Evolutionary conservation across 352 stramenopile species (phyloP), one percentile per base, ranked within the genome.

Genomic region (Phytophthora chlamydospora): DNA sequence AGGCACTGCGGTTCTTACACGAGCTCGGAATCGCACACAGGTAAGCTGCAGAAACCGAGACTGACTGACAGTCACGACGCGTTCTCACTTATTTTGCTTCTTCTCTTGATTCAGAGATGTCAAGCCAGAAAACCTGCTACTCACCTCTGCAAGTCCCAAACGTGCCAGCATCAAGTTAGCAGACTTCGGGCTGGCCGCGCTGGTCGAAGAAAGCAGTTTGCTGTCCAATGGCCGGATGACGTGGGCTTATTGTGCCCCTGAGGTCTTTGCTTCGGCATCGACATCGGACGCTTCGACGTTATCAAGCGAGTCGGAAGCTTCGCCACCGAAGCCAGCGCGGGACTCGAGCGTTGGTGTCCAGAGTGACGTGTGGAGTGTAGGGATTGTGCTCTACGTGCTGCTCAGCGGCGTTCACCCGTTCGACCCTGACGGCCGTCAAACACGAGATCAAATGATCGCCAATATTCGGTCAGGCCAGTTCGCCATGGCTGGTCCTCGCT

Each of bases 361-460:
- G 66, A 80, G 79, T 27, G 90, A 97, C 54, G 68, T 97, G 43
- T 97, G 90, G 90, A 94, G 80, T 31, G 66, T 97, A 4, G 90
- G 90, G 36, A 84, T 97, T n/a, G 89, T 97, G 19, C 56, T 96
- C 29, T 96, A 95, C 63, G 86, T 96, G 43, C 50, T 97, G n/a
- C 77, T 97, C 2, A 94, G 80, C 19, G 86, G 76, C 1, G 73
- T 75, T 0, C 85, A 91, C 32, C 88, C 87, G 6, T 97, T 96
- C 33, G 84, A 91, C 66, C 59, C 76, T 3, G 78, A 89, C 41
- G 83, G 83, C 1, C 74, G 78, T 4, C 82, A 89, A 40, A 84
- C 77, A 16, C 83, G 80, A 52, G 82, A 89, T 46, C 86, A 89
- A 62, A 88, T 94, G 62, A 81, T 93, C 46, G 71, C 71, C 33